Evolutionary conservation across 306 rosid species (phyloP), one percentile per base, ranked within the genome.

Genomic region (Phaseolus lunatus): DNA sequence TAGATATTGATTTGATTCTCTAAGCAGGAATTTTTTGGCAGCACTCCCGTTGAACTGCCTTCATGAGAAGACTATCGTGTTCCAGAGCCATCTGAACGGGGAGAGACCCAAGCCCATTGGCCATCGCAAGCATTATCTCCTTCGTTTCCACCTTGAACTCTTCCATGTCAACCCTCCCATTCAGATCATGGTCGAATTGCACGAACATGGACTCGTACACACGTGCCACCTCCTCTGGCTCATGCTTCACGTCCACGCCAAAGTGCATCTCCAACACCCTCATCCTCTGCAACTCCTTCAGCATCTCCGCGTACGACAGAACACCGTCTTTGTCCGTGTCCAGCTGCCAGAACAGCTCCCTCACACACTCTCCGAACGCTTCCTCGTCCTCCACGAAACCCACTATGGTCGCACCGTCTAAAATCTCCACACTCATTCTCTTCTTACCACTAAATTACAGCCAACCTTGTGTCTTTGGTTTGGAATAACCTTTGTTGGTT

Each of bases 51-150:
- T 87, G 84, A 13, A 88, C 92, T 2, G 92, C 90, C 53, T 83
- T 88, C 92, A 72, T 84, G 74, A 90, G 74, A 12, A 83, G 67
- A 50, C 90, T 73, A 8, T 83, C 78, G 8, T 81, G 50, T 83
- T 86, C 94, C 3, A 86, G 62, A 9, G 73, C 72, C 91, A 87
- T 90, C 45, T 84, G 91, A 70, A 90, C 41, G 0, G 91, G 90
- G 49, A 81, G 16, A 66, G 56, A 65, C 1, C 91, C 96, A 43
- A 90, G 20, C 8, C 90, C 89, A 48, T 70, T 78, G 0, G 92
- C 87, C 91, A 90, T 87, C 0, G 87, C 90, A 33, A 90, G 67
- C 93, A 90, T 80, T 84, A 85, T 87, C 43, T 37, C 50, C 82
- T 87, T 85, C 10, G 89, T 86, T 47, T 88, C 96, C 5, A 73